A percentile compares a stretch with the other conserved stretches of the same genome.
Conservation (phyloP, 2,329 filamentous ascomycete genomes). For the Ophiognomonia clavigignenti-juglandacearum region DNA sequence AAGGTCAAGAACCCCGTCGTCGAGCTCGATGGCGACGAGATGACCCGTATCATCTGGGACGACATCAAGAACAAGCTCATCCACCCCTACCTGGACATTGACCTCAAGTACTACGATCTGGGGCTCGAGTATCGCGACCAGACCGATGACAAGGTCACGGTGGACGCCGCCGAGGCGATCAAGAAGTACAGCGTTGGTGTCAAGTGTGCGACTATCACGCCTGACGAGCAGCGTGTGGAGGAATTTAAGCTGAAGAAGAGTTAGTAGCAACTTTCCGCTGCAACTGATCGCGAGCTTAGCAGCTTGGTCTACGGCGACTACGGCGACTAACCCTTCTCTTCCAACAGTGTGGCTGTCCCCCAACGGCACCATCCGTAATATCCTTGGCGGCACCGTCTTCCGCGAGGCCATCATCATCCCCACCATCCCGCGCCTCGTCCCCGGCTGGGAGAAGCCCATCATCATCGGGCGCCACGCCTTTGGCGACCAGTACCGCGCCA, state of each 20-base stretch:
- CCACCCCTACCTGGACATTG: slow-evolving; percentile 90
- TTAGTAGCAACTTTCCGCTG: slow-evolving; percentile 45
- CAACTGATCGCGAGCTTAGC: too few species aligned
- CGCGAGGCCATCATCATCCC: slow-evolving; percentile 97
- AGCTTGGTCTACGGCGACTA: too few species aligned
- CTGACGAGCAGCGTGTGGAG: slow-evolving; percentile 91
- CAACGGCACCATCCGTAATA: slow-evolving; percentile 81
- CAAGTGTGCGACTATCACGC: slow-evolving; percentile 99
- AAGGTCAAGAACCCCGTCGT: slow-evolving; percentile 99
- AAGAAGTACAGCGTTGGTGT: slow-evolving; percentile 98
- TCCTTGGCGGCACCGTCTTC: slow-evolving; percentile 91
- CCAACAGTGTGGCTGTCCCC: slow-evolving; percentile 89
- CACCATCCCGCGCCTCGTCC: slow-evolving; percentile 85
- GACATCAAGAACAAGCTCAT: slow-evolving; percentile 99
- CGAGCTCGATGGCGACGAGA: slow-evolving; percentile 91
- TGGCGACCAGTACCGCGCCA: slow-evolving; percentile 97
- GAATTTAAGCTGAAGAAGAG: slow-evolving; percentile 99
- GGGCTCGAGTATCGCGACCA: slow-evolving; percentile 92
- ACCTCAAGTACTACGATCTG: slow-evolving; percentile 97
- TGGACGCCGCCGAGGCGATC: slow-evolving; percentile 94
- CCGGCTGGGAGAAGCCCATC: slow-evolving; percentile 98
- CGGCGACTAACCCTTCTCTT: slow-evolving; percentile 6
- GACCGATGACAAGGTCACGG: slow-evolving; percentile 93
- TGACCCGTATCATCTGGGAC: slow-evolving; percentile 99
- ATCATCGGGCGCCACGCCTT: slow-evolving; percentile 98